These are phyloP conservation scores for Ophiostoma sp. DNA, from an alignment of 2,329 filamentous ascomycete genomes.

Conservation along the genomic window DNA sequence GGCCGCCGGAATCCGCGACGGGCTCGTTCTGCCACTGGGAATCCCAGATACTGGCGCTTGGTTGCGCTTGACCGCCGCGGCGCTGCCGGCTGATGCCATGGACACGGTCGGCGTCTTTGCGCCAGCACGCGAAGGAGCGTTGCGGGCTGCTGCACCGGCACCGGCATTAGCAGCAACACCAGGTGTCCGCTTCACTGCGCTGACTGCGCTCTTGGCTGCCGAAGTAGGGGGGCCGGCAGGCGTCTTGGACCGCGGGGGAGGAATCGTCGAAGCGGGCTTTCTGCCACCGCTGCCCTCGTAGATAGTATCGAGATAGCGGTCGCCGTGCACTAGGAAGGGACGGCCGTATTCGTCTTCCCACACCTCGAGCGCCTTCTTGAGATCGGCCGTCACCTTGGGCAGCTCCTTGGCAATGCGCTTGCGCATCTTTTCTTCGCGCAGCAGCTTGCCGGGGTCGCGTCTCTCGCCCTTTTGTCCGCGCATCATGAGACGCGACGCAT, in stretches of 20 bases:
- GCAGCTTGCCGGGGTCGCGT: slow-evolving; percentile 86
- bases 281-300: slow-evolving; percentile 45
- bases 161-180: slow-evolving; percentile 23
- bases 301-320: slow-evolving; percentile 83
- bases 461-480: slow-evolving; percentile 90
- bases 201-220: slow-evolving; percentile 18
- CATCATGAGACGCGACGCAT: slow-evolving; percentile 86
- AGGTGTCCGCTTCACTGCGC: slow-evolving; percentile 23
- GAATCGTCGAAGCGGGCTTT: slow-evolving; percentile 41
- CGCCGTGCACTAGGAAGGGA: slow-evolving; percentile 87
- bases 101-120: slow-evolving; percentile 57
- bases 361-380: slow-evolving; percentile 71
- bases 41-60: slow-evolving; percentile 30
- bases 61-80: slow-evolving; percentile 32
- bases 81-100: slow-evolving; percentile 37
- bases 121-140: slow-evolving; percentile 37
- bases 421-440: slow-evolving; percentile 96
- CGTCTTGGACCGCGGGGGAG: slow-evolving; percentile 68
- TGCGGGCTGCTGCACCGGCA: slow-evolving; percentile 9
- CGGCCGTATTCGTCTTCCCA: slow-evolving; percentile 95
- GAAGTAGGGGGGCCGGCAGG: slow-evolving; percentile 51
- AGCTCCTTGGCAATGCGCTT: slow-evolving; percentile 96
- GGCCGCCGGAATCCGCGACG: slow-evolving; percentile 57
- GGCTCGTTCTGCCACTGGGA: slow-evolving; percentile 44
- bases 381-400: slow-evolving; percentile 81